Percentiles rank a stretch among this genome's conserved stretches.
phyloP scores from a whole-genome alignment of 2,329 filamentous ascomycete genomes.

The Thelonectria olida region DNA sequence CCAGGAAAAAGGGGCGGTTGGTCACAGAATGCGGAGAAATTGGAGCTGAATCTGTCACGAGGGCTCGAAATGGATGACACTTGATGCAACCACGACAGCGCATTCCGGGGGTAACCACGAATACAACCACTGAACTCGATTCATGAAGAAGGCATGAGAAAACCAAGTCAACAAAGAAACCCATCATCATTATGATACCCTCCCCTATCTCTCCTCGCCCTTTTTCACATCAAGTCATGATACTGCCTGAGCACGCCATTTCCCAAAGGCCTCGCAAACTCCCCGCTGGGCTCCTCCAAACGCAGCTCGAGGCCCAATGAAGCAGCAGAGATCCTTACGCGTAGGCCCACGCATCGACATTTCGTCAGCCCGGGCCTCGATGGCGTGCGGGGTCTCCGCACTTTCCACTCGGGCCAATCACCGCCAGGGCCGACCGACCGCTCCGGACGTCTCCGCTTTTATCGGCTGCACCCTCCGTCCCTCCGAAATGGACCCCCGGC shows the following conservation, averaged over 20 bases:
- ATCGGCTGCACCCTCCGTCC: constrained; percentile 4
- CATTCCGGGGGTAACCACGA: no score
- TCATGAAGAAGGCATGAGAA: no score
- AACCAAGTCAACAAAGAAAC: no score
- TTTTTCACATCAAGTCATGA: background rate
- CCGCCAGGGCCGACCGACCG: constrained; percentile 24
- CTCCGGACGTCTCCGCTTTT: constrained; percentile 12
- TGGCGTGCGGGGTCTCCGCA: constrained; percentile 41
- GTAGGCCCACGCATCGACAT: constrained; percentile 16
- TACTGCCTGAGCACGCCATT: constrained; percentile 33
- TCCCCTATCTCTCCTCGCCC: background rate
- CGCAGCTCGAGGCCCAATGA: constrained; percentile 27
- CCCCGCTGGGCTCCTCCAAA: background rate
- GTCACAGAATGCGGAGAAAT: background rate
- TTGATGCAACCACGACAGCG: background rate
- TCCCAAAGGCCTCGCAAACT: background rate
- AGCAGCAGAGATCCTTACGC: constrained; percentile 22
- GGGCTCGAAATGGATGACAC: background rate
- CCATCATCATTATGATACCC: background rate
- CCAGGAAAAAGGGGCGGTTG: background rate
- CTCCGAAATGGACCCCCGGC: constrained; percentile 30
- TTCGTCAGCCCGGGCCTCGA: constrained; percentile 30
- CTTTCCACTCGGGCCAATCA: constrained; percentile 24
- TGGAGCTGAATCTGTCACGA: background rate
- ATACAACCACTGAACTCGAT: no score